Conservation (phyloP, 768 basidiomycete genomes). For the Podaxis sp. region DNA sequence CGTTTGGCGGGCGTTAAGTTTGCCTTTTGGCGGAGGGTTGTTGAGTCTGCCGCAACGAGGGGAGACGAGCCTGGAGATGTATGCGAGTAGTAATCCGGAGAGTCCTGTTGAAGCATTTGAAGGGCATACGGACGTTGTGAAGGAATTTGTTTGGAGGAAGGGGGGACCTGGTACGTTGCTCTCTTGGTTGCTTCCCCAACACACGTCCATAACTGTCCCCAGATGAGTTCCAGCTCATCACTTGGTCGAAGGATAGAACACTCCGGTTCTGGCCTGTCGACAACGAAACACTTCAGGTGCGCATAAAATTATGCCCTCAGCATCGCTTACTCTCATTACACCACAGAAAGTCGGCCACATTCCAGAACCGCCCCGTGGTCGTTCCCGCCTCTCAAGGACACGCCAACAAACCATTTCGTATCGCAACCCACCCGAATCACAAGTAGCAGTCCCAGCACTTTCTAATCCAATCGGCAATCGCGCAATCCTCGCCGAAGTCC, state of each 20-base stretch:
- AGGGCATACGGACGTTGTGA: constrained; percentile 91
- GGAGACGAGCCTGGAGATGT: constrained; percentile 84
- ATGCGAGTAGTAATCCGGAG: constrained; percentile 40
- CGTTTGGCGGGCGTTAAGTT: constrained; percentile 89
- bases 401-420: constrained; percentile 44
- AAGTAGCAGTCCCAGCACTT: constrained; percentile 41
- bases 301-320: constrained; percentile 19
- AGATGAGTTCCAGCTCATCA: constrained; percentile 62
- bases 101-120: constrained; percentile 73
- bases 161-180: constrained; percentile 49
- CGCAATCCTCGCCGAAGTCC: constrained; percentile 68
- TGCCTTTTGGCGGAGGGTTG: constrained; percentile 91
- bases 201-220: background rate
- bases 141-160: constrained; percentile 96
- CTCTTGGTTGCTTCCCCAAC: background rate
- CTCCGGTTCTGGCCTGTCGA: constrained; percentile 90
- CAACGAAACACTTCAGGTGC: constrained; percentile 65
- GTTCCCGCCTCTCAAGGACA: constrained; percentile 27
- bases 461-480: constrained; percentile 71
- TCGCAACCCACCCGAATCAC: constrained; percentile 49
- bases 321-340: background rate
- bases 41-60: constrained; percentile 88
- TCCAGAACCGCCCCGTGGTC: constrained; percentile 31
- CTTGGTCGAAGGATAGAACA: constrained; percentile 86
- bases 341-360: constrained; percentile 51